Conservation (phyloP, 768 basidiomycete genomes). For the Thelephora aurantiotincta region DNA sequence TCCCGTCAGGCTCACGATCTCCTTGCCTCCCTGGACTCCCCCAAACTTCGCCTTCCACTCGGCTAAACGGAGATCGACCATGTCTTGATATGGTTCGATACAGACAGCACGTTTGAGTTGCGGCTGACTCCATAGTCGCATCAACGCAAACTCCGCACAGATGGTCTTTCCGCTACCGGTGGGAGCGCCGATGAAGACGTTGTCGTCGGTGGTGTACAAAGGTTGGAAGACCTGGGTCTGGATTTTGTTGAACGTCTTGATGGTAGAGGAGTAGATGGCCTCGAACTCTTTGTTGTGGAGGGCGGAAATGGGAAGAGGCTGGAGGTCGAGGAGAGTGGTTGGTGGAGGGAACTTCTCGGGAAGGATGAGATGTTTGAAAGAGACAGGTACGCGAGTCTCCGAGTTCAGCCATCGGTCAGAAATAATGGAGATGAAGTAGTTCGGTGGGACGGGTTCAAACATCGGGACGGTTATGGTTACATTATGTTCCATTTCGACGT, state of each 20-base stretch:
- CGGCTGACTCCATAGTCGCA: constrained; percentile 87
- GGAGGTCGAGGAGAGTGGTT: constrained; percentile 87
- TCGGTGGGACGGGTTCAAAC: constrained; percentile 94
- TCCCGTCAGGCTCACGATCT: constrained; percentile 86
- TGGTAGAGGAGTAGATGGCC: constrained; percentile 63
- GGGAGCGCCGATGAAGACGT: constrained; percentile 92
- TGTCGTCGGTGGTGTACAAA: constrained; percentile 90
- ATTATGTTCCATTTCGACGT: constrained; percentile 87
- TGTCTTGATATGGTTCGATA: constrained; percentile 93
- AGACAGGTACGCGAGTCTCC: constrained; percentile 88
- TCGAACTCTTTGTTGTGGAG: constrained; percentile 92
- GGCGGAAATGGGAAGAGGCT: constrained; percentile 77
- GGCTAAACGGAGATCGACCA: constrained; percentile 81
- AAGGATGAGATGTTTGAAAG: constrained; percentile 95
- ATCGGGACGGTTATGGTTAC: constrained; percentile 92
- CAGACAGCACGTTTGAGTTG: constrained; percentile 81
- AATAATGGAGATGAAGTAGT: constrained; percentile 92
- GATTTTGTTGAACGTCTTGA: constrained; percentile 93
- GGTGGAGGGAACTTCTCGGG: constrained; percentile 94
- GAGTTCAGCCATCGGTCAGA: constrained; percentile 95
- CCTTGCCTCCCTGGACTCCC: constrained; percentile 77
- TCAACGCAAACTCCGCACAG: constrained; percentile 89
- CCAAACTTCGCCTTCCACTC: constrained; percentile 88
- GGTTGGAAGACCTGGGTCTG: constrained; percentile 99
- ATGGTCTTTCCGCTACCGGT: constrained; percentile 97